These are phyloP conservation scores for Thinopyrum elongatum DNA, from an alignment of 176 grass and related monocot genomes.

Conservation along the genomic window DNA sequence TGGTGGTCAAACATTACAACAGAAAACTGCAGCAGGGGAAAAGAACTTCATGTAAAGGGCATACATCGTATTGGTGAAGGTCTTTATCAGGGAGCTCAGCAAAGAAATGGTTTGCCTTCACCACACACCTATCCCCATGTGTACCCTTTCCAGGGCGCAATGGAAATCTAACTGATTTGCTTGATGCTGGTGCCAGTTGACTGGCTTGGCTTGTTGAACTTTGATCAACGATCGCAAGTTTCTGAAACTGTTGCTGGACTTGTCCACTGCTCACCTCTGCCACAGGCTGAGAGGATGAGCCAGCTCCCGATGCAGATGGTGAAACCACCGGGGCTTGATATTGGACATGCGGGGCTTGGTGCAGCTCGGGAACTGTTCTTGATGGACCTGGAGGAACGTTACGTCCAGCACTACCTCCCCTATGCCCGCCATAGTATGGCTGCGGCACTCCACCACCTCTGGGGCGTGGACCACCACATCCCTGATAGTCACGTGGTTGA, in stretches of 20 bases:
- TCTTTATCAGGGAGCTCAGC: conserved; percentile 92
- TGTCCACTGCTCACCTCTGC: conserved; percentile 61
- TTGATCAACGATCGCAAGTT: conserved; percentile 49
- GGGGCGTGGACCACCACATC: conserved; percentile 44
- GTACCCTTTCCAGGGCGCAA: conserved; percentile 87
- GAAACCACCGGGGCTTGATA: conserved; percentile 49
- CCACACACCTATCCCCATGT: conserved; percentile 73
- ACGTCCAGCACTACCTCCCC: conserved; percentile 58
- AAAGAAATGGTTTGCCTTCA: conserved; percentile 98
- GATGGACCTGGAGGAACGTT: conserved; percentile 55
- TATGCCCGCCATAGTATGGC: conserved; percentile 62
- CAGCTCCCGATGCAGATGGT: conserved; percentile 52
- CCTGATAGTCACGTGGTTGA: conserved; percentile 61
- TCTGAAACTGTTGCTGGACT: conserved; percentile 71
- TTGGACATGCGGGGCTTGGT: conserved; percentile 84
- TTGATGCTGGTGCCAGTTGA: conserved; percentile 65
- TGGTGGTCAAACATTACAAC: conserved; percentile 8
- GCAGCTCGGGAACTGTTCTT: conserved; percentile 96
- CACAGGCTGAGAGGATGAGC: conserved; percentile 60
- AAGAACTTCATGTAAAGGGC: conserved; percentile 1
- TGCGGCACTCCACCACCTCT: conserved; percentile 61
- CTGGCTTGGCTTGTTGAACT: conserved; percentile 49
- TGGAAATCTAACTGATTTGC: conserved; percentile 81
- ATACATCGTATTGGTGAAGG: conserved; percentile 95
- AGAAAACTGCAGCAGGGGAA: background rate